Conservation (phyloP, 1,139 yeast species). For the Suhomyces taliae region DNA sequence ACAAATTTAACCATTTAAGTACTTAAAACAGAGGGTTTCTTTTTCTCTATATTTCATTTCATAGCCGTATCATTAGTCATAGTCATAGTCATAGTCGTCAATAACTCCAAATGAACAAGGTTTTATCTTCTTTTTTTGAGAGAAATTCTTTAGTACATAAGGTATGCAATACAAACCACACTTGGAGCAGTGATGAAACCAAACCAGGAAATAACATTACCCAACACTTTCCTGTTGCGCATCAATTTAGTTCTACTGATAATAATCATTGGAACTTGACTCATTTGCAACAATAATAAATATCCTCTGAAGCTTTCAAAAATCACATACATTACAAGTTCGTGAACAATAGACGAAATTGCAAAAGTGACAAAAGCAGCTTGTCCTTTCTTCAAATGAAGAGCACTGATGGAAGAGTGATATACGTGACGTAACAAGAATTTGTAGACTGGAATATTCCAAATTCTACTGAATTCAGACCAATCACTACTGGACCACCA, state of each 20-base stretch:
- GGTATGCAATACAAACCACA: conserved; percentile 78
- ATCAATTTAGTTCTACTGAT: conserved; percentile 52
- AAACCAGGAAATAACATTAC: conserved; percentile 86
- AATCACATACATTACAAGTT: conserved; percentile 86
- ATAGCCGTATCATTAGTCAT: too few relatives aligned
- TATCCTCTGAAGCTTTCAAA: conserved; percentile 82
- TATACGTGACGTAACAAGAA: conserved; percentile 90
- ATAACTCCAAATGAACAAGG: neutral
- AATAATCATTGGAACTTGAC: conserved; percentile 67
- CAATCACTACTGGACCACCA: conserved; percentile 98
- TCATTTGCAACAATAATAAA: conserved; percentile 77
- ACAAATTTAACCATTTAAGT: too few relatives aligned
- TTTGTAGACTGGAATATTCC: conserved; percentile 96
- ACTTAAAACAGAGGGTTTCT: too few relatives aligned
- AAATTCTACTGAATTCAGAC: conserved; percentile 90
- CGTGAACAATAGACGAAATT: conserved; percentile 82
- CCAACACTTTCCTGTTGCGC: conserved; percentile 59
- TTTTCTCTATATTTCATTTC: too few relatives aligned
- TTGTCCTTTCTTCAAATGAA: conserved; percentile 58
- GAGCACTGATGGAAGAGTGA: conserved; percentile 81
- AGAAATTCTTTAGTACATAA: conserved; percentile 53
- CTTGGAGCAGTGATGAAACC: conserved; percentile 93
- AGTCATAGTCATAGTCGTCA: neutral
- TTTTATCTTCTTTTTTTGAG: too few relatives aligned
- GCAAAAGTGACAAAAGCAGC: conserved; percentile 84